Evolutionary conservation across 1,139 yeast genomes (phyloP).

Genomic region (Lodderomyces jiufengensis): DNA sequence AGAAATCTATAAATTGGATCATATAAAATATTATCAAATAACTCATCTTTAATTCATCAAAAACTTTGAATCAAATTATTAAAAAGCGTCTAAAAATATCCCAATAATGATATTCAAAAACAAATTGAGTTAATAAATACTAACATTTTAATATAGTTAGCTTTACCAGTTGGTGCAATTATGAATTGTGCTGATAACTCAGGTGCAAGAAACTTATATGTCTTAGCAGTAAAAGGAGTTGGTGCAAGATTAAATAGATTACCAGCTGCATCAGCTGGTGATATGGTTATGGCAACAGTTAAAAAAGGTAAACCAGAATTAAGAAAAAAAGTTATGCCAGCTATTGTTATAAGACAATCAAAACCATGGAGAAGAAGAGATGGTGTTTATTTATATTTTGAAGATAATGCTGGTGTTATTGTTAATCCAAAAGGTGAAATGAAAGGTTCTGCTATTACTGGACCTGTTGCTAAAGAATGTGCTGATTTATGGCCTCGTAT

Average conservation of each 20-base stretch:
- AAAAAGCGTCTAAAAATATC: no score
- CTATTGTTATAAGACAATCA: slow-evolving; percentile 98
- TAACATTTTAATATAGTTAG: slow-evolving; percentile 49
- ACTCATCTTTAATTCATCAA: no score
- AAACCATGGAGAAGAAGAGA: slow-evolving; percentile 99
- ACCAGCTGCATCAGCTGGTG: slow-evolving; percentile 99
- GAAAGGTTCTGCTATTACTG: slow-evolving; percentile 99
- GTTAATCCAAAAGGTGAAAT: slow-evolving; percentile 99
- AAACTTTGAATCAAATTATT: no score
- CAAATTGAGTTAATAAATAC: slow-evolving; percentile 11
- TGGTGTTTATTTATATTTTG: slow-evolving; percentile 99
- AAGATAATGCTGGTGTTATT: slow-evolving; percentile 99
- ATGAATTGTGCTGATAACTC: slow-evolving; percentile 99
- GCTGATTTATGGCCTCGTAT: slow-evolving; percentile 99
- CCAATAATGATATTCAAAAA: no score
- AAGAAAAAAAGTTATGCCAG: slow-evolving; percentile 99
- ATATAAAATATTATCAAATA: no score
- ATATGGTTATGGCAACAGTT: slow-evolving; percentile 99
- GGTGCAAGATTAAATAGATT: slow-evolving; percentile 99
- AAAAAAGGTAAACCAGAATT: slow-evolving; percentile 99
- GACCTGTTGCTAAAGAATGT: slow-evolving; percentile 99
- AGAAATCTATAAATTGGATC: no score
- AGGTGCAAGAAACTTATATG: slow-evolving; percentile 99
- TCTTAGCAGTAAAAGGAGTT: slow-evolving; percentile 97
- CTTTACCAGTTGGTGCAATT: slow-evolving; percentile 99